Conservation (phyloP, 306 rosid genomes). For the Ceratonia siliqua region DNA sequence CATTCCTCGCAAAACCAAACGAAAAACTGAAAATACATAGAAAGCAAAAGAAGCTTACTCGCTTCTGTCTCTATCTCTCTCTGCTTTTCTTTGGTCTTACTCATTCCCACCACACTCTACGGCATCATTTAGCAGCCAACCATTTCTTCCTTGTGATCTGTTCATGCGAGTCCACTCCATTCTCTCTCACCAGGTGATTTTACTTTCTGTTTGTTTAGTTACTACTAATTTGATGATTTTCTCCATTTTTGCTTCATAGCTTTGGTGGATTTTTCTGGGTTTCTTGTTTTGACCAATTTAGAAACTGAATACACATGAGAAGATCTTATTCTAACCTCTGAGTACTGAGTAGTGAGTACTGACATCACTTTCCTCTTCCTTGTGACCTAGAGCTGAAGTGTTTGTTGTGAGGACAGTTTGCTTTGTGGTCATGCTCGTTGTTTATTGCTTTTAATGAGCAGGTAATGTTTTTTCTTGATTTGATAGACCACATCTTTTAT, state of each 20-base stretch:
- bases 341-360: not conserved
- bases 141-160: conserved; percentile 8
- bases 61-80: conserved; percentile 34
- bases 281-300: conserved; percentile 24
- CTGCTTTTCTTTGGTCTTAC: conserved; percentile 50
- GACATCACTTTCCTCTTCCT: not conserved
- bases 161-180: conserved; percentile 20
- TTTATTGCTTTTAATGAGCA: conserved; percentile 25
- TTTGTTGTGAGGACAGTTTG: conserved; percentile 16
- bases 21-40: conserved; percentile 34
- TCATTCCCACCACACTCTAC: conserved; percentile 48
- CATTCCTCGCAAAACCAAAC: conserved; percentile 9
- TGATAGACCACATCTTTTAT: not conserved
- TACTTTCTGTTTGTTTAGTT: conserved; percentile 24
- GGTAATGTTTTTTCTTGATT: conserved; percentile 30
- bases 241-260: conserved; percentile 17
- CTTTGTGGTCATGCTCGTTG: conserved; percentile 1
- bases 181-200: conserved; percentile 31
- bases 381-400: not conserved
- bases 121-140: conserved; percentile 47
- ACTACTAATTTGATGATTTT: conserved; percentile 31
- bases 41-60: conserved; percentile 36
- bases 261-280: conserved; percentile 4
- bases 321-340: not conserved
- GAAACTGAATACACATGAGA: not conserved